These are phyloP conservation scores for Colletotrichum shisoi DNA, from an alignment of 2,329 filamentous ascomycete genomes.

Conservation along the genomic window DNA sequence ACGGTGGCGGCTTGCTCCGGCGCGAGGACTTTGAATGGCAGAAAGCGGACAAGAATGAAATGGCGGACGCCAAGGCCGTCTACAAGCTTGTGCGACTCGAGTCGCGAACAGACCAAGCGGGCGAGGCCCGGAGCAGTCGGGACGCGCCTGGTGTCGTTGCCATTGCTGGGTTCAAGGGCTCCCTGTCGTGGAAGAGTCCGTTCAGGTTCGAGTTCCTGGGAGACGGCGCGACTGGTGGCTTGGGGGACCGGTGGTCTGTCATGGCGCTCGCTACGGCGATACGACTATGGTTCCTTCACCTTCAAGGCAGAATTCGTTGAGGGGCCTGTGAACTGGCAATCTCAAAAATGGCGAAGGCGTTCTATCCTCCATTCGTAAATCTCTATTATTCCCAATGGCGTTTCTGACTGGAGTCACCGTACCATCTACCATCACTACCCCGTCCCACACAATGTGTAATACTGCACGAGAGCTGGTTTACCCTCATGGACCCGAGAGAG, in stretches of 20 bases:
- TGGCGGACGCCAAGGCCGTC: not conserved
- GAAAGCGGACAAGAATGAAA: not conserved
- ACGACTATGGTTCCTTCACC: conserved; percentile 3
- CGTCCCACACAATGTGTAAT: no score
- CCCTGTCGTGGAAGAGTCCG: not conserved
- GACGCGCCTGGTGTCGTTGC: not conserved
- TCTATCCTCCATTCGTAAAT: no score
- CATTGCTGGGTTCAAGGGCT: not conserved
- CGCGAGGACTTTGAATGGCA: conserved; percentile 21
- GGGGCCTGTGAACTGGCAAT: no score
- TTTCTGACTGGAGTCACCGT: no score
- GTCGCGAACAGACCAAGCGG: not conserved
- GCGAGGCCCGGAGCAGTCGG: not conserved
- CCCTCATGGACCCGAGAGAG: no score
- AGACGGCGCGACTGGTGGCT: not conserved
- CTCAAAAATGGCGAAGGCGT: no score
- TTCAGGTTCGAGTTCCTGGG: conserved; percentile 9
- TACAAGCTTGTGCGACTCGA: no score
- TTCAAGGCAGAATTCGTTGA: conserved; percentile 10
- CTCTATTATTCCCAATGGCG: no score
- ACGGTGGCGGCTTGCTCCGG: not conserved
- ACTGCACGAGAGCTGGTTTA: no score
- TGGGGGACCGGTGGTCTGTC: conserved; percentile 18
- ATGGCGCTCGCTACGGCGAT: conserved; percentile 15
- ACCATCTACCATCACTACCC: no score